phyloP scores from a whole-genome alignment of 2,329 filamentous ascomycete species.

The Myriangium duriaei region DNA sequence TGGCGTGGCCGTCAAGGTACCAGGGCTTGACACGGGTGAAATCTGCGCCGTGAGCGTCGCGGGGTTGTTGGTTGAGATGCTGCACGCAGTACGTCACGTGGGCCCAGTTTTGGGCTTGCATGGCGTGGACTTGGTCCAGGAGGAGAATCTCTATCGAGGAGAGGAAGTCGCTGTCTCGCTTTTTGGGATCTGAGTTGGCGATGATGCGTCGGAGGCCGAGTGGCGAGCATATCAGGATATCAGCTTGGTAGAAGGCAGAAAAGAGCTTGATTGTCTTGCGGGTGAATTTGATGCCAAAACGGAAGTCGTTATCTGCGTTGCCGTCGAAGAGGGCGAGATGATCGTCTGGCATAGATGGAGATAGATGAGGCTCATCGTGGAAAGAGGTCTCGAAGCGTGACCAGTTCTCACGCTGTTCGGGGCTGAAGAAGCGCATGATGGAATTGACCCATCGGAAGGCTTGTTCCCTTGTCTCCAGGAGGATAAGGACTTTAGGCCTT shows the following conservation, averaged over 20 bases:
- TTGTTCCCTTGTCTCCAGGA: constrained; percentile 78
- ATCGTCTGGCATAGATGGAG: constrained; percentile 64
- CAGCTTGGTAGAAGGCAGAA: constrained; percentile 88
- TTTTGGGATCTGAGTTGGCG: constrained; percentile 60
- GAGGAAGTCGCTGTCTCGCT: constrained; percentile 75
- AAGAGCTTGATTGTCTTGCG: constrained; percentile 93
- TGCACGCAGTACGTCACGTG: constrained; percentile 86
- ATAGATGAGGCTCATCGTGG: constrained; percentile 50
- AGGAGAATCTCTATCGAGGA: constrained; percentile 86
- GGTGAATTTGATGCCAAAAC: constrained; percentile 91
- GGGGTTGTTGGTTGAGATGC: constrained; percentile 81
- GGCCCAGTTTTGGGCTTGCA: constrained; percentile 98
- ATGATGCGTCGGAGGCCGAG: constrained; percentile 84
- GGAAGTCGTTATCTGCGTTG: constrained; percentile 96
- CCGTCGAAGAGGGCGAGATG: constrained; percentile 83
- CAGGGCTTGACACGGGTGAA: constrained; percentile 80
- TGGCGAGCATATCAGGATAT: constrained; percentile 85
- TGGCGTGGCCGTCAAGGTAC: constrained; percentile 83
- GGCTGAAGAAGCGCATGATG: constrained; percentile 62
- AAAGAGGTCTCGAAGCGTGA: constrained; percentile 85
- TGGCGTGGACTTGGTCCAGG: constrained; percentile 81
- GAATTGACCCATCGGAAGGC: constrained; percentile 67
- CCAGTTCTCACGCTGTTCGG: constrained; percentile 89
- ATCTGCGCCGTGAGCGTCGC: constrained; percentile 82
- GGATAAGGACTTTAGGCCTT: constrained; percentile 79